These are phyloP conservation scores for Corylus heterophylla DNA, from an alignment of 306 rosid species.

Conservation along the genomic window DNA sequence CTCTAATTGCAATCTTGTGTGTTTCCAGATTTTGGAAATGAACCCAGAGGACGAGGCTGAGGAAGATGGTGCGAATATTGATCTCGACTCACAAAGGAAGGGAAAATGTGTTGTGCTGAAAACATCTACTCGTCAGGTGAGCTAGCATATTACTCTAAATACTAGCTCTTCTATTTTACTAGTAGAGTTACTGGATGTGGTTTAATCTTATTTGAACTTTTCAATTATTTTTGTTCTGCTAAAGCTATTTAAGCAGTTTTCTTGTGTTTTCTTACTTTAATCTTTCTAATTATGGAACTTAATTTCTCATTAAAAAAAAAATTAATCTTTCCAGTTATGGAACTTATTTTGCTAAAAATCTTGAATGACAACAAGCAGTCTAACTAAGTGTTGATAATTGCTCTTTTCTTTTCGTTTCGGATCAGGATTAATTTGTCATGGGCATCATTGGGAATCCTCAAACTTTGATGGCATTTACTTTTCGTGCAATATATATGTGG, in stretches of 20 bases:
- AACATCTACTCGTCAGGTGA: constrained; percentile 92
- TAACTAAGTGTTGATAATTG: neutral
- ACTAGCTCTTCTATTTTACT: neutral
- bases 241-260: neutral
- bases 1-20: constrained; percentile 1
- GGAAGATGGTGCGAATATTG: constrained; percentile 95
- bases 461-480: neutral
- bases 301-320: too few species aligned
- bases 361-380: neutral
- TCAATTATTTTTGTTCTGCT: neutral
- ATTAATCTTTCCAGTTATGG: neutral
- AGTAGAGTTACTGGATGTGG: neutral
- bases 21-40: constrained; percentile 84
- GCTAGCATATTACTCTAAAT: neutral
- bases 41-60: constrained; percentile 96
- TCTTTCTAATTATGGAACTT: neutral
- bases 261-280: neutral
- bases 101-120: constrained; percentile 92
- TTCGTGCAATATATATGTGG: neutral
- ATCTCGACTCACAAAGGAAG: constrained; percentile 93
- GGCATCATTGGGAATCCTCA: neutral
- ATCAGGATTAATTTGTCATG: neutral
- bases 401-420: neutral
- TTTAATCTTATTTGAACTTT: neutral
- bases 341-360: too few species aligned